Base-by-base conservation (phyloP, 768 basidiomycete species). In the Roridomyces roridus region DNA sequence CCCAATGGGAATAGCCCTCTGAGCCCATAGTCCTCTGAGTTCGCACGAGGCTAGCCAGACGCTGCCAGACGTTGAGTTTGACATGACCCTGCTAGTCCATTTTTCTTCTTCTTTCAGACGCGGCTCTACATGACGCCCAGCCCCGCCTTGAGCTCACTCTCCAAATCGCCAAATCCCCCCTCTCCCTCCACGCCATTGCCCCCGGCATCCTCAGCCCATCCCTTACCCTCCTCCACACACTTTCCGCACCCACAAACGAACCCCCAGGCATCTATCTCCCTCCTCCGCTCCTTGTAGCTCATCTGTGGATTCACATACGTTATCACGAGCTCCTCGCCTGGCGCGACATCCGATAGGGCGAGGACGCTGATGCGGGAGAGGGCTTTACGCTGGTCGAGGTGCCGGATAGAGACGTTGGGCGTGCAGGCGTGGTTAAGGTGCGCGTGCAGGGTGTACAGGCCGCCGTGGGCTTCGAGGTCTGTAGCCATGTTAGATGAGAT, bases 401-500 rank as follows among this genome's bases (percentile, higher is more conserved):
- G 93, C 2, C 89, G 85, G 15, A 91, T 86, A 17, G 91, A 89
- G 44, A 87, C 64, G 70, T 93, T 96, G 0, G 94, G 92, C 17
- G 75, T 70, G 71, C 94, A 97, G 7, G 82, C 82, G 70, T 97
- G 94, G 71, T 96, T 97, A 26, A 96, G 70, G 63, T 95, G 91
- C 2, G 93, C 89, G 68, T 96, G 93, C 5, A 95, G 80, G 20
- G 81, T 82, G 72, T 95, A 96, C 10, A 96, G 76, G 2, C 93
- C 94, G 3, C 92, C 93, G 51, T 94, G 91, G 2, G 88, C 84
- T 73, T 95, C 94, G 46, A 94, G 76, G 66, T 94, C 89, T 89
- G 47, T 7, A 7, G 26, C 21, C 17, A 34, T 18, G 35, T 39
- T 15, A 39, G 42, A 41, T 36, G 36, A 35, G 55, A 51, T 20